Evolutionary conservation across 2,329 filamentous ascomycete genomes (phyloP).

Genomic region (Mollisia scopiformis): DNA sequence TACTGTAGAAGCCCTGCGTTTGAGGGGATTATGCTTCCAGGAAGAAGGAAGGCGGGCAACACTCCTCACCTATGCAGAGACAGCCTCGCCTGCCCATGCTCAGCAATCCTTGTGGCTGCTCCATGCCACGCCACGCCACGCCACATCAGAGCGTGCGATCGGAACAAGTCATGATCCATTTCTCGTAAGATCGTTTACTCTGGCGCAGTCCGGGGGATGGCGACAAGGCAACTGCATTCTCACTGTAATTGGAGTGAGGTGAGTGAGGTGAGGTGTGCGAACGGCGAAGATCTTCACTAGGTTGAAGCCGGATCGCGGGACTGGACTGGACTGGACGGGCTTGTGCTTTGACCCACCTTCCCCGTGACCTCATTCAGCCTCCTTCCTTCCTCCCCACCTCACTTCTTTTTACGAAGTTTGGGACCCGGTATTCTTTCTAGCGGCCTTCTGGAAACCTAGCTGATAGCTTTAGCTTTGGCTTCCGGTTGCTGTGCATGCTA

Average conservation of each 20-base stretch:
- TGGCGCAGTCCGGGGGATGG: too few species aligned
- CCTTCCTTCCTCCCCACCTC: too few species aligned
- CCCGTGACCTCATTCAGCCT: neutral
- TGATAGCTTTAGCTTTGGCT: neutral
- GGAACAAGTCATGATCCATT: neutral
- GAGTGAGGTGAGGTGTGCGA: neutral
- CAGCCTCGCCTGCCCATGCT: too few species aligned
- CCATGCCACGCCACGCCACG: neutral
- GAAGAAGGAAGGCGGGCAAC: too few species aligned
- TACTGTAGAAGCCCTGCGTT: neutral
- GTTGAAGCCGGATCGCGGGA: neutral
- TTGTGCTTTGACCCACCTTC: neutral
- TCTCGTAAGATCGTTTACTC: neutral
- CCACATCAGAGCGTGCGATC: neutral
- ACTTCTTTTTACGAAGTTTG: too few species aligned
- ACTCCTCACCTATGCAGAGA: too few species aligned
- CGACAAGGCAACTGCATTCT: too few species aligned
- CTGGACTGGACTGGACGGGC: neutral
- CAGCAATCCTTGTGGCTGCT: too few species aligned
- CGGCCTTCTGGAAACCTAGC: slow-evolving; percentile 9
- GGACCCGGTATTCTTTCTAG: slow-evolving; percentile 6
- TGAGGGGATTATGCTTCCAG: neutral
- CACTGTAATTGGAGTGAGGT: too few species aligned
- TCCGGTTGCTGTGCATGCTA: neutral
- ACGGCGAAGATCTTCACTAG: neutral